Conservation (phyloP, 2,329 filamentous ascomycete genomes). For the Hirsutella rhossiliensis region DNA sequence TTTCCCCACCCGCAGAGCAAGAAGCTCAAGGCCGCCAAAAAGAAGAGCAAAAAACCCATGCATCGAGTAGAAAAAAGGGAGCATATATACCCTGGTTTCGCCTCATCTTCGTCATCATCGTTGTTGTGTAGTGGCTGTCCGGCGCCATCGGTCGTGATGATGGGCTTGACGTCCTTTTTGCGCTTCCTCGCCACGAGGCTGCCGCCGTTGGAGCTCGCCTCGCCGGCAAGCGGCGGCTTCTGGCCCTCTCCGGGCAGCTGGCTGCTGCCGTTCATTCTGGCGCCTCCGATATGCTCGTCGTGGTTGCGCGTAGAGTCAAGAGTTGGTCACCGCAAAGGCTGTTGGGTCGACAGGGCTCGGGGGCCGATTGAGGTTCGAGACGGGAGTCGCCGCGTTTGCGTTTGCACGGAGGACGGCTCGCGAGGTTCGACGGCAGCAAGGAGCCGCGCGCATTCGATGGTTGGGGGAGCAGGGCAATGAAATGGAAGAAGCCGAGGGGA, state of each 20-base stretch:
- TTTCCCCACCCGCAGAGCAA: too few species aligned
- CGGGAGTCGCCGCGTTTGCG: too few species aligned
- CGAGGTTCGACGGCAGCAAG: too few species aligned
- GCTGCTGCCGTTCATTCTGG: conserved; percentile 15
- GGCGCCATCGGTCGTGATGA: conserved; percentile 54
- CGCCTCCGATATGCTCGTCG: background rate
- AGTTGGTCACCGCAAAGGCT: background rate
- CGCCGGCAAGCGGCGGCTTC: conserved; percentile 12
- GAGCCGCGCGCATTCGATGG: too few species aligned
- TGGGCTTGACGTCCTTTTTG: conserved; percentile 67
- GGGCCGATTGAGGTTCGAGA: too few species aligned
- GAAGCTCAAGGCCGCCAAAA: too few species aligned
- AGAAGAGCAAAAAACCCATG: too few species aligned
- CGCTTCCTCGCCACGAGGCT: conserved; percentile 48
- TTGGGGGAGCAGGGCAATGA: too few species aligned
- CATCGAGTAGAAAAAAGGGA: conserved; percentile 4
- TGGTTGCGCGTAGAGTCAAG: background rate
- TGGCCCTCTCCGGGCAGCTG: conserved; percentile 17
- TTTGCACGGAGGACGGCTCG: too few species aligned
- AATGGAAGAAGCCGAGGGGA: too few species aligned
- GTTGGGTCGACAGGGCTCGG: too few species aligned
- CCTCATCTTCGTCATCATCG: conserved; percentile 6
- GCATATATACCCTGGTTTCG: conserved; percentile 23
- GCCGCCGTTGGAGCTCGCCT: conserved; percentile 15
- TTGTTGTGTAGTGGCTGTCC: too few species aligned